Base-by-base conservation (phyloP, 345 rosid genomes). In the Citrus australasica region DNA sequence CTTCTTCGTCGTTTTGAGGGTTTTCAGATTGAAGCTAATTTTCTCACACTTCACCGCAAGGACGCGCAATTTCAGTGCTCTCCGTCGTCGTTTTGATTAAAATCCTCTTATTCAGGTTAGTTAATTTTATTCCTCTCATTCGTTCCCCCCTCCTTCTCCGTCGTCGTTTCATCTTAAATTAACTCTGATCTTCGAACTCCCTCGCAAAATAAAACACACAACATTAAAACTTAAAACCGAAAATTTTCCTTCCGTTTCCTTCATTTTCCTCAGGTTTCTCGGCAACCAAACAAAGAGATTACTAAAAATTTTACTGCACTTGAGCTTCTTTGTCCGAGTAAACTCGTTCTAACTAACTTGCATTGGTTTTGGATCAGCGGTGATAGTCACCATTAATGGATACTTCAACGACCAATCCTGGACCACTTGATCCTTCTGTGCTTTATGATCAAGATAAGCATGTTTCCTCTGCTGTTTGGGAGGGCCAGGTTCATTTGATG, bases 401-500 rank as follows among this genome's bases (percentile, higher is more conserved):
- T 46, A 76, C 78, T n/a, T 67, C 80, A 70, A 69, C 85, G 16
- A 63, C 89, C 11, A 92, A 86, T 88, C 97, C 94, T 58, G 94
- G 97, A 42, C 97, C 97, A 21, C 66, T 92, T 73, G 91, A 89
- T 72, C 86, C 79, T 46, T 70, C 79, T 82, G 80, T 90, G 7
- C 93, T 95, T 22, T 92, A 88, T 78, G 97, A 92, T 83, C 94
- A 92, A 85, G 97, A 89, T 69, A 92, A 89, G 82, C 97, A 92
- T 79, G 97, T 92, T 6, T 92, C 97, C 51, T 83, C 93, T 4
- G 97, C 94, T 27, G 92, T 92, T 77, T 92, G 96, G 96, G 96
- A 90, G 72, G 96, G 94, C 81, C 93, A 89, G 93, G 93, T 89
- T 69, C 25, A 67, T 16, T 59, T 67, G 14, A 8, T 11, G 62